phyloP scores from a whole-genome alignment of 2,329 filamentous ascomycete genomes.

The Mariannaea sp. region DNA sequence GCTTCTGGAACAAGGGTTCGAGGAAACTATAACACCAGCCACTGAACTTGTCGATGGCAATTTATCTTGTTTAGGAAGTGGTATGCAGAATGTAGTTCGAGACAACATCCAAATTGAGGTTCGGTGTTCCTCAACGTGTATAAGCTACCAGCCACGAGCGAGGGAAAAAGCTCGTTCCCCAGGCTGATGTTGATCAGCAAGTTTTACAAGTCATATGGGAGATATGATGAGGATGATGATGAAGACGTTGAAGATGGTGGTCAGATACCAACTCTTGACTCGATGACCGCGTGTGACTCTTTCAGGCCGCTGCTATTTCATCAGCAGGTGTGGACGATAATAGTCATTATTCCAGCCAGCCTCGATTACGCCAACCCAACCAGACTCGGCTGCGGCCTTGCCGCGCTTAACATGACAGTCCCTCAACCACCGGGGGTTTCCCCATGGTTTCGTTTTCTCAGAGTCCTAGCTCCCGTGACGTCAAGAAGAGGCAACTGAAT shows the following conservation, averaged over 20 bases:
- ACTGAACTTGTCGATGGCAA: conserved; percentile 12
- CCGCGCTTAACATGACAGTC: no score
- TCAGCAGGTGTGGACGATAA: neutral
- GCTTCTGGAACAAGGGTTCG: conserved; percentile 20
- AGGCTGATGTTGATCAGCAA: neutral
- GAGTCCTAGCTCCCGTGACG: conserved; percentile 16
- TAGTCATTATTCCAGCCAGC: neutral
- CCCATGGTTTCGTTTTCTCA: conserved; percentile 12
- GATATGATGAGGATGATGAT: neutral
- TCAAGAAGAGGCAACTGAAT: conserved; percentile 18
- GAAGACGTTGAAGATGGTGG: neutral
- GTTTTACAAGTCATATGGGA: neutral
- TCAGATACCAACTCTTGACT: neutral
- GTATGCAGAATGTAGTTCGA: conserved; percentile 6
- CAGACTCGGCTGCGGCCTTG: neutral
- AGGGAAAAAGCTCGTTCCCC: neutral
- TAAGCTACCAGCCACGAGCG: neutral
- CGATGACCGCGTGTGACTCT: conserved; percentile 4
- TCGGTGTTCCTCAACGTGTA: conserved; percentile 3
- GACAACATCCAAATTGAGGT: conserved; percentile 6
- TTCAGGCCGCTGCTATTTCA: conserved; percentile 2
- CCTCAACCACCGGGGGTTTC: conserved; percentile 20
- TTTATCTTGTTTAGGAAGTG: conserved; percentile 9
- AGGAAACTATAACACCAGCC: conserved; percentile 20
- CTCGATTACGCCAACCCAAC: neutral